Percentiles rank a stretch among this genome's conserved stretches.
These are phyloP conservation scores for Polytrichum commune DNA, from an alignment of 225 moss, liverwort and hornwort species.

Conservation along the genomic window DNA sequence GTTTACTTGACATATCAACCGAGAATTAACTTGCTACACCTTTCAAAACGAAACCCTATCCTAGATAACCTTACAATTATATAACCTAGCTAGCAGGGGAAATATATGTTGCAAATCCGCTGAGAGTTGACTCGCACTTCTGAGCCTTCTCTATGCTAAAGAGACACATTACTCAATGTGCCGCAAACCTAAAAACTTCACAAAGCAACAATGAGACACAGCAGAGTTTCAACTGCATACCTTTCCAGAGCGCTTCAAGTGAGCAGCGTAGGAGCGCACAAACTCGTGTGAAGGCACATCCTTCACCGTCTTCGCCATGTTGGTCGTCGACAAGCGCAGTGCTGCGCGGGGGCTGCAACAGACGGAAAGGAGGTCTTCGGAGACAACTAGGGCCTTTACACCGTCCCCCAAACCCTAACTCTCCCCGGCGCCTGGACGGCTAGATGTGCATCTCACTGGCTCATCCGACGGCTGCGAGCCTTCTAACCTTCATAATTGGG, in stretches of 20 bases:
- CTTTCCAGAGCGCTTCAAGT: constrained; percentile 74
- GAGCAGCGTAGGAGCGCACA: constrained; percentile 64
- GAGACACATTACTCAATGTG: no score
- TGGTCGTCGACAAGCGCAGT: constrained; percentile 20
- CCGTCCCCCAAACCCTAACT: constrained; percentile 23
- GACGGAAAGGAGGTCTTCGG: neutral
- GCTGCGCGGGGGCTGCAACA: constrained; percentile 15
- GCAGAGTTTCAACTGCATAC: constrained; percentile 9
- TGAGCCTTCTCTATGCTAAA: no score
- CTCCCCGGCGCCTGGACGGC: constrained; percentile 2
- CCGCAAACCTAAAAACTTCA: no score
- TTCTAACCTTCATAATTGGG: no score
- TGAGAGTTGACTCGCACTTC: no score
- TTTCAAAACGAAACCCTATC: no score
- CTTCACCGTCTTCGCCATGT: constrained; percentile 64
- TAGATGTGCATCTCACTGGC: neutral
- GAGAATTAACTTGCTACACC: neutral
- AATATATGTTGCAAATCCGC: no score
- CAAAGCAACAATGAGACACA: no score
- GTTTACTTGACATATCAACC: neutral
- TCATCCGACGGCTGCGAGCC: constrained; percentile 3
- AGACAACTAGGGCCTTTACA: neutral
- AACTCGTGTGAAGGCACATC: constrained; percentile 77
- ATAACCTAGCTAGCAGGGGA: no score
- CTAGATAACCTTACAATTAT: no score